Percentiles rank a stretch among this genome's conserved stretches.
Evolutionary conservation across 768 basidiomycete species (phyloP).

Genomic region (Auricularia auricula-judae): DNA sequence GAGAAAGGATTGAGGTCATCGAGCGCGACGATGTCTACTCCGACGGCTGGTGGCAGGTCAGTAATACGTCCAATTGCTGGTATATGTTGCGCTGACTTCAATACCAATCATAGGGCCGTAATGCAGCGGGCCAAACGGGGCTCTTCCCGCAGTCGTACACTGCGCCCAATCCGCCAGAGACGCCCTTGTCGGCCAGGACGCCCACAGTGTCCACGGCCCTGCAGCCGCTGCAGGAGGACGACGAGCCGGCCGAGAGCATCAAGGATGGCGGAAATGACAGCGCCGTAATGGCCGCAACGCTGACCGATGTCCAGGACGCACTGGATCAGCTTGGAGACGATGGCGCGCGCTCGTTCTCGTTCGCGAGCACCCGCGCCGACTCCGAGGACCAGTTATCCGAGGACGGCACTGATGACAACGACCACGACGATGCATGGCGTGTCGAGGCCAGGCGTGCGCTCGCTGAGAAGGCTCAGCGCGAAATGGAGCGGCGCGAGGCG

Average conservation of each 20-base stretch:
- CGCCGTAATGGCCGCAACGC: slow-evolving; percentile 73
- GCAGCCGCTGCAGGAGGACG: slow-evolving; percentile 18
- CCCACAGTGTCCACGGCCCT: slow-evolving; percentile 12
- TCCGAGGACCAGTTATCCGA: slow-evolving; percentile 41
- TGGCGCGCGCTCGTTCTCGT: slow-evolving; percentile 63
- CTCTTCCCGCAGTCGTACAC: slow-evolving; percentile 91
- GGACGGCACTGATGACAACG: slow-evolving; percentile 40
- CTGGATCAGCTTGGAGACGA: slow-evolving; percentile 76
- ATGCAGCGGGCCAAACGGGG: slow-evolving; percentile 69
- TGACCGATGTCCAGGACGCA: slow-evolving; percentile 84
- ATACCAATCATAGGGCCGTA: slow-evolving; percentile 52
- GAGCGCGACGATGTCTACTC: slow-evolving; percentile 89
- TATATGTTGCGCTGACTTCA: too few species aligned
- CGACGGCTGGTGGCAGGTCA: slow-evolving; percentile 94
- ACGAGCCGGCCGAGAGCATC: slow-evolving; percentile 17
- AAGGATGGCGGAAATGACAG: slow-evolving; percentile 20
- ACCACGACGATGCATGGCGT: slow-evolving; percentile 51
- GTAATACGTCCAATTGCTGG: slow-evolving; percentile 9
- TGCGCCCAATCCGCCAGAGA: slow-evolving; percentile 38
- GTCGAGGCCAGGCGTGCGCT: slow-evolving; percentile 53
- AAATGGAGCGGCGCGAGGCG: slow-evolving; percentile 35
- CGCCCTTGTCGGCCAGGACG: slow-evolving; percentile 8
- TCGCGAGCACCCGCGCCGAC: slow-evolving; percentile 53
- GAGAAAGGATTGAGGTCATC: slow-evolving; percentile 79
- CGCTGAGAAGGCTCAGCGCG: slow-evolving; percentile 49